Base-by-base conservation (phyloP, 257 asterid species). In the Solanum rostratum region DNA sequence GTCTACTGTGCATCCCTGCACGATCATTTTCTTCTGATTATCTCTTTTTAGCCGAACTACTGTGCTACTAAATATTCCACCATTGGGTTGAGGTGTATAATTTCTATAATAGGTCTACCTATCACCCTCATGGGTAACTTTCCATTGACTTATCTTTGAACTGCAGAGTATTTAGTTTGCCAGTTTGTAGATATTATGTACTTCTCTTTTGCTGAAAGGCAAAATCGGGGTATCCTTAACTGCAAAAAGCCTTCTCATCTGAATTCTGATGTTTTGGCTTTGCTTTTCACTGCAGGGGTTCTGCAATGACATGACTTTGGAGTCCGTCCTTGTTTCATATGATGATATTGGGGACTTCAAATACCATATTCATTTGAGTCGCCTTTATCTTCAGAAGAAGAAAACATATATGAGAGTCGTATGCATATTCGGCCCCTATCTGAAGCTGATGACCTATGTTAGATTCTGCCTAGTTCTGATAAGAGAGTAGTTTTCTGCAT, bases 341-440 rank as follows among this genome's bases (percentile, higher is more conserved):
- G 98, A 96, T 53, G 97, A 92, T 85, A 88, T 96, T 55, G 98
- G 99, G 98, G 98, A 90, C 98, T 20, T 92, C 94, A 39, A 88
- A 89, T 84, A 85, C 91, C 19, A 82, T 85, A 52, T 91, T 91
- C 41, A 59, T 89, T n/a, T 15, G 92, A 92, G 84, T 84, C 93
- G 59, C 98, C 99, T 6, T 91, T 94, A 82, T 88, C 98, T 60
- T 87, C 90, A 13, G 93, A 88, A 82, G 99, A 96, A 85, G 89
- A 90, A 70, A 57, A 78, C 79, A 90, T 93, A 85, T 96, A 93
- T 66, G 86, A 84, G 68, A 79, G 88, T 49, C 94, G 95, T 16
- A 29, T 89, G 73, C 99, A 95, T 89, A 87, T 91, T 41, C 86
- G 84, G 85, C 98, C 97, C 13, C 87, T 88, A 65, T 74, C 86